Percentiles rank a stretch among this genome's conserved stretches.
These are phyloP conservation scores for Centella asiatica DNA, from an alignment of 129 eudicot species.

Conservation along the genomic window DNA sequence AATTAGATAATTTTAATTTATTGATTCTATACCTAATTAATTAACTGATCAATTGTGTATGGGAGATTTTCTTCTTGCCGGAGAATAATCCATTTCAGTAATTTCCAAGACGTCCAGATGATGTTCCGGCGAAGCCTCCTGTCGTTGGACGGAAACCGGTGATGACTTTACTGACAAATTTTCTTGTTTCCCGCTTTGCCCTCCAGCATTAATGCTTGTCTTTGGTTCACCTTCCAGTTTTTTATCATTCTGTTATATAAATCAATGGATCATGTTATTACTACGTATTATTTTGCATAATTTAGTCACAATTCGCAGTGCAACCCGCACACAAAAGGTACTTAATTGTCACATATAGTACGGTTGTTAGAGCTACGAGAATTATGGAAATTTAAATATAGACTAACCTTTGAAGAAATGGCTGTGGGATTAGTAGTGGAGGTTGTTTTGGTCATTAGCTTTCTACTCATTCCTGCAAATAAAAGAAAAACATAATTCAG, in stretches of 20 bases:
- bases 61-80: constrained; percentile 70
- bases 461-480: constrained; percentile 57
- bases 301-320: no score
- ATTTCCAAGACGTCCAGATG: constrained; percentile 52
- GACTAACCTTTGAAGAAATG: constrained; percentile 37
- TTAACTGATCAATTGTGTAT: constrained; percentile 45
- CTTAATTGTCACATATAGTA: neutral
- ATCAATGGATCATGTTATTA: neutral
- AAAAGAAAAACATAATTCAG: neutral
- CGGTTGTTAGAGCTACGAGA: no score
- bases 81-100: constrained; percentile 74
- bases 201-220: neutral
- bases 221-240: constrained; percentile 20
- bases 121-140: constrained; percentile 19
- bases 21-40: constrained; percentile 10
- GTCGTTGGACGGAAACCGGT: constrained; percentile 13
- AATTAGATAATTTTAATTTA: no score
- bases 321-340: neutral
- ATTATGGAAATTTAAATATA: neutral
- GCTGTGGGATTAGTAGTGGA: constrained; percentile 14
- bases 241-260: constrained; percentile 25
- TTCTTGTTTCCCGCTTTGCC: constrained; percentile 6
- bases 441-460: constrained; percentile 25
- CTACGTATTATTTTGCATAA: no score
- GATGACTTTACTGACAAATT: constrained; percentile 22